These are phyloP conservation scores for Aspergillus bombycis DNA, from an alignment of 2,329 filamentous ascomycete species.

Conservation along the genomic window DNA sequence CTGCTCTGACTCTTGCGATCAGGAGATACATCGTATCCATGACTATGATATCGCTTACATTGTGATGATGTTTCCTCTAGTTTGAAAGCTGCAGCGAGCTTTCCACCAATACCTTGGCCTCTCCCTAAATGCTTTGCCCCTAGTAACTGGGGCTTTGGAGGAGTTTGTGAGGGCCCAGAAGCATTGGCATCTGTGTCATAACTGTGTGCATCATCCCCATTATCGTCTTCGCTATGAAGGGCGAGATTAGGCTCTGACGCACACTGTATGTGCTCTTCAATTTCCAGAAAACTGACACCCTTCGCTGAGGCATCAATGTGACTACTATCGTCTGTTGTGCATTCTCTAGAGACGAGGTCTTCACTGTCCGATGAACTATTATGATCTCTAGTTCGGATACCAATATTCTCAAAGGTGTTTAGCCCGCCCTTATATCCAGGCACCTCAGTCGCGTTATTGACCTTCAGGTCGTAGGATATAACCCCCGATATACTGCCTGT, in stretches of 20 bases:
- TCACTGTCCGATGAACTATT: background rate
- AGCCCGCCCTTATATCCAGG: background rate
- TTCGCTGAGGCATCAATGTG: background rate
- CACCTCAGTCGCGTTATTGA: background rate
- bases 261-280: background rate
- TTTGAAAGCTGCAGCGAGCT: constrained; percentile 26
- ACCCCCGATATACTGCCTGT: background rate
- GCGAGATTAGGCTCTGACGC: background rate
- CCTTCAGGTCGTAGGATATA: background rate
- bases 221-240: background rate
- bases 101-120: constrained; percentile 27
- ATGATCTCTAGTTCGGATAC: background rate
- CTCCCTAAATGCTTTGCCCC: constrained; percentile 18
- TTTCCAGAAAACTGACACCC: background rate
- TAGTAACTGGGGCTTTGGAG: background rate
- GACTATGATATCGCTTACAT: background rate
- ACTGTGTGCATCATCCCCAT: background rate
- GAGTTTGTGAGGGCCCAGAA: background rate
- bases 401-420: background rate
- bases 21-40: background rate
- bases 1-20: background rate
- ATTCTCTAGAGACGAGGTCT: background rate
- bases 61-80: background rate
- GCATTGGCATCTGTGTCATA: background rate
- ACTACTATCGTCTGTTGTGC: background rate